Percentiles rank a stretch among this genome's conserved stretches.
phyloP scores from a whole-genome alignment of 352 stramenopile species.

The Phytopythium cucurbitacearum region DNA sequence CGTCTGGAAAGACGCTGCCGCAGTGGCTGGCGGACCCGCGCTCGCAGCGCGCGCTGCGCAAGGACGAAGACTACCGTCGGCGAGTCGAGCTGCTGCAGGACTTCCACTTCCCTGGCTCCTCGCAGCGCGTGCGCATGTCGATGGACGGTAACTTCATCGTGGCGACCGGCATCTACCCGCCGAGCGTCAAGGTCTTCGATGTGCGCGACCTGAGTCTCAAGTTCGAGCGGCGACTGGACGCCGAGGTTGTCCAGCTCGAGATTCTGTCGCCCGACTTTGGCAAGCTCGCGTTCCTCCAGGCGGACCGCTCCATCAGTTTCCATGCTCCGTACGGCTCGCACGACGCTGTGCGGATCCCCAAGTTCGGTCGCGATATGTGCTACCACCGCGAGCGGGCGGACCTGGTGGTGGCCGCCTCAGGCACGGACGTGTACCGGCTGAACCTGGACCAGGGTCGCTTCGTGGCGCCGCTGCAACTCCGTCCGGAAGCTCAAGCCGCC shows the following conservation, averaged over 20 bases:
- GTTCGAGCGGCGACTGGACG: slow-evolving; percentile 97
- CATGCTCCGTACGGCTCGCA: slow-evolving; percentile 98
- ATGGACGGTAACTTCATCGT: slow-evolving; percentile 95
- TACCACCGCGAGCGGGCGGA: slow-evolving; percentile 97
- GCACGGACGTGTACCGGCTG: slow-evolving; percentile 93
- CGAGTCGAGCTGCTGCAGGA: slow-evolving; percentile 99
- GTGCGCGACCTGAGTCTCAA: slow-evolving; percentile 97
- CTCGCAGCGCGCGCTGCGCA: slow-evolving; percentile 26
- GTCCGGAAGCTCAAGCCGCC: slow-evolving; percentile 43
- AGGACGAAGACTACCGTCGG: slow-evolving; percentile 74
- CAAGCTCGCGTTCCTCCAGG: slow-evolving; percentile 96
- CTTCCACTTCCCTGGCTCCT: slow-evolving; percentile 96
- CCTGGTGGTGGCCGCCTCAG: slow-evolving; percentile 90
- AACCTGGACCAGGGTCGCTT: slow-evolving; percentile 98
- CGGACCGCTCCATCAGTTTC: slow-evolving; percentile 96
- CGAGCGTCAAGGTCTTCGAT: slow-evolving; percentile 94
- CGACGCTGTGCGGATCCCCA: slow-evolving; percentile 95
- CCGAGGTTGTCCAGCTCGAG: slow-evolving; percentile 95
- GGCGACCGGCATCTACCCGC: slow-evolving; percentile 95
- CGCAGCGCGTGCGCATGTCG: slow-evolving; percentile 93
- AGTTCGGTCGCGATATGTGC: slow-evolving; percentile 96
- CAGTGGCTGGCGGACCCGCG: slow-evolving; percentile 93
- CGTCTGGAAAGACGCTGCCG: slow-evolving; percentile 91
- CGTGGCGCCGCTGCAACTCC: slow-evolving; percentile 77
- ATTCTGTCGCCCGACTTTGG: slow-evolving; percentile 96